Evolutionary conservation across 2,329 filamentous ascomycete species (phyloP).

Genomic region (Fusarium pseudograminearum): DNA sequence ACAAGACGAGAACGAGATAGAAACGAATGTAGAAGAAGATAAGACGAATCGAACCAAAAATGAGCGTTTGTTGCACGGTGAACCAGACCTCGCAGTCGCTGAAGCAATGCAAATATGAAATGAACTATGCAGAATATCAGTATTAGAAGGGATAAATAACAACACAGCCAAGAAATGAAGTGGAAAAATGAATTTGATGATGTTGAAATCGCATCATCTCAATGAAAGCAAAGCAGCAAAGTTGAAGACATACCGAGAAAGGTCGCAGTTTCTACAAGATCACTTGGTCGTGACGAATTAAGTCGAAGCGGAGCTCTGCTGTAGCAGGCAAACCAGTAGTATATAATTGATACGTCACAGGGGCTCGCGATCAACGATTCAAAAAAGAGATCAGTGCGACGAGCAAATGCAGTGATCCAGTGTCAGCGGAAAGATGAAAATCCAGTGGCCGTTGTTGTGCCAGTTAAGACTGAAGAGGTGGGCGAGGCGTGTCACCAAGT

Average conservation of each 20-base stretch:
- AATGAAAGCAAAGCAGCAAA: conserved; percentile 10
- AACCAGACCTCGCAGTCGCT: conserved; percentile 43
- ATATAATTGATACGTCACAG: conserved; percentile 23
- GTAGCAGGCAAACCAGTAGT: neutral
- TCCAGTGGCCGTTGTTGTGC: conserved; percentile 25
- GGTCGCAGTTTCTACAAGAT: conserved; percentile 23
- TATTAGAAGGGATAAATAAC: conserved; percentile 25
- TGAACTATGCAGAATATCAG: conserved; percentile 38
- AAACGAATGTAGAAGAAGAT: conserved; percentile 40
- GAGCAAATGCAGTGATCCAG: conserved; percentile 26
- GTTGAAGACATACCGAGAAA: conserved; percentile 28
- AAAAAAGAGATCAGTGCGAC: conserved; percentile 30
- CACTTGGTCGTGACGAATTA: conserved; percentile 8
- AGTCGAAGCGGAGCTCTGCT: neutral
- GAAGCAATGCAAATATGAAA: conserved; percentile 38
- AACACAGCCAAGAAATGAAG: conserved; percentile 26
- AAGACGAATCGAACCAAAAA: conserved; percentile 37
- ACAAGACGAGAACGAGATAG: conserved; percentile 20
- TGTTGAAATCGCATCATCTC: conserved; percentile 23
- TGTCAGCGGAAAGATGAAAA: conserved; percentile 29
- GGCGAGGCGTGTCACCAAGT: conserved; percentile 35
- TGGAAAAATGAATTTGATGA: conserved; percentile 32
- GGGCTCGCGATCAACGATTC: conserved; percentile 42
- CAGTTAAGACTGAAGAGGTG: conserved; percentile 13
- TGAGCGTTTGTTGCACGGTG: conserved; percentile 41